Evolutionary conservation across 139 green algal species (phyloP).

Genomic region (Chlorella sp.): DNA sequence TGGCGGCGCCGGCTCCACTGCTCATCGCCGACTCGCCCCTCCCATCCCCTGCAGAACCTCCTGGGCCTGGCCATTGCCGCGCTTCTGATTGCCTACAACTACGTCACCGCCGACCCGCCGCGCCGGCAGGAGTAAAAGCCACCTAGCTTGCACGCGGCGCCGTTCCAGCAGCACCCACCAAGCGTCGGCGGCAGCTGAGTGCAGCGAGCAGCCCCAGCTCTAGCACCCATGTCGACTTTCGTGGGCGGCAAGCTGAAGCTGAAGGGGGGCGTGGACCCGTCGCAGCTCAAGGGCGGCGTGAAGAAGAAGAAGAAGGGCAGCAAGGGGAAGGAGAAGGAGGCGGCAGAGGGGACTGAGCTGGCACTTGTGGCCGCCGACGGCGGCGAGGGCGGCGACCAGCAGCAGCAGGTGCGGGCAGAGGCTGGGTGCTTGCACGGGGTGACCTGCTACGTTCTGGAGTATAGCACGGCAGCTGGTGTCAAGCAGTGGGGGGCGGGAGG

Average conservation of each 20-base stretch:
- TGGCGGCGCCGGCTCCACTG: neutral
- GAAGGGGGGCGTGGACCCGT: slow-evolving; percentile 74
- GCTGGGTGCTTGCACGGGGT: neutral
- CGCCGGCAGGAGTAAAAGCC: neutral
- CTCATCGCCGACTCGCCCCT: neutral
- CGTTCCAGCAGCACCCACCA: neutral
- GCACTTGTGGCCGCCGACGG: neutral
- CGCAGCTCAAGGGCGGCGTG: slow-evolving; percentile 49
- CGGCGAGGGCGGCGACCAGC: slow-evolving; percentile 1
- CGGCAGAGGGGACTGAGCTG: slow-evolving; percentile 24
- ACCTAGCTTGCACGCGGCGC: neutral
- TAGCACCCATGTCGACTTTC: slow-evolving; percentile 69
- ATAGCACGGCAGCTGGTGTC: neutral
- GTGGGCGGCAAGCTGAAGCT: slow-evolving; percentile 88
- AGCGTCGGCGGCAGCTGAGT: neutral
- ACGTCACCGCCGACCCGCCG: slow-evolving; percentile 59
- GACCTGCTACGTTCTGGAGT: no score
- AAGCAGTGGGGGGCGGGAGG: neutral
- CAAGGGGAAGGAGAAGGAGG: slow-evolving; percentile 3
- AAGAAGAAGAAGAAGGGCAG: slow-evolving; percentile 89
- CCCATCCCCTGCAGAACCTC: slow-evolving; percentile 62
- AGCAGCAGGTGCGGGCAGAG: neutral
- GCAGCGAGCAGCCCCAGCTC: slow-evolving; percentile 18
- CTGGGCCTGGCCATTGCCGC: slow-evolving; percentile 78
- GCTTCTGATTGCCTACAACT: slow-evolving; percentile 83